Base-by-base conservation (phyloP, 1,284 basidiomycete genomes). In the Apiotrichum brassicae region DNA sequence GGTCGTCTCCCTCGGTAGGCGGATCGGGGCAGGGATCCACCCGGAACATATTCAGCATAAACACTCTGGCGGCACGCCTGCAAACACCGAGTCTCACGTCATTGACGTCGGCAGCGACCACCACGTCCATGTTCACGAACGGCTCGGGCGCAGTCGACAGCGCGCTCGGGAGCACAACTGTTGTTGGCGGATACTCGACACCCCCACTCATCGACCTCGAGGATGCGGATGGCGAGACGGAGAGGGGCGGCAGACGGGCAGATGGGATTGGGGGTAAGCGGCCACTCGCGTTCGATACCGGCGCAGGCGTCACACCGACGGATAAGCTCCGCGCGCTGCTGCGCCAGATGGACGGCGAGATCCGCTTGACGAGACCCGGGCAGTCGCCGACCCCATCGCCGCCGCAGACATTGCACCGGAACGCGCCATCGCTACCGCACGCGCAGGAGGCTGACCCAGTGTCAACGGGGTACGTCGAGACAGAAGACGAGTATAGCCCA, bases 401-500 rank as follows among this genome's bases (percentile, higher is more conserved):
- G 1, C 37, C 40, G 7, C 13, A 19, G 16, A 38, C 28, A 30
- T 9, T 14, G 28, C 14, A 30, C 6, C 28, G 28, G 11, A 30
- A 11, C 28, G 11, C 28, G 14, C 11, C 28, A 30, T 9, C 9
- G 28, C 14, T 30, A 14, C 11, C 28, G 28, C 11, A 30, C 28
- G 11, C 28, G 28, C 28, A n/a, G n/a, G n/a, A n/a, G n/a, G n/a
- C 26, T n/a, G 16, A 19, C 6, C 38, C 26, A 11, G 4, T 12
- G 7, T n/a, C 30, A 14, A 5, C 43, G 23, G 11, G n/a, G 12
- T 36, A n/a, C 14, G 12, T 20, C 13, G 30, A 16, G 22, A 48
- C 53, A 8, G 49, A 48, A 22, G 53, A 60, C 30, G 54, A 58
- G 30, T 47, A 58, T 8, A 63, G 61, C 51, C 69, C 67, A 12